These are phyloP conservation scores for Capsicum pubescens DNA, from an alignment of 257 asterid genomes.

Conservation along the genomic window DNA sequence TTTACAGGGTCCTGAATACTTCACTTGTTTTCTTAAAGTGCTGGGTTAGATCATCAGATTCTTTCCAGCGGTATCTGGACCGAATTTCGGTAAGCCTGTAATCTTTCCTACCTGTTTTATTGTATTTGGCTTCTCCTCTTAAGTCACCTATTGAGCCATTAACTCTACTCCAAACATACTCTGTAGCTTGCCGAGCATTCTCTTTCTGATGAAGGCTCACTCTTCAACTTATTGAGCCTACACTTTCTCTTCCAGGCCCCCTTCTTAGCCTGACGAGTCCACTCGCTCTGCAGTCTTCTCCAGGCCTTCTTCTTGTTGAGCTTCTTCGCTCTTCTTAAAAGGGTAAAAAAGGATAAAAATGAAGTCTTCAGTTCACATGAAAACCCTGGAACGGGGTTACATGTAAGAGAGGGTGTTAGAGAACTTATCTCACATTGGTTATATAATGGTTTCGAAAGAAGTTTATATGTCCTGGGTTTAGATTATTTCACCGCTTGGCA, in stretches of 20 bases:
- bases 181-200: slow-evolving; percentile 5
- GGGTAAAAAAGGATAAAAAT: not conserved
- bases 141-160: not conserved
- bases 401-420: not conserved
- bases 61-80: not conserved
- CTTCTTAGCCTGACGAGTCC: not conserved
- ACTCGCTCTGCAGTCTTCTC: not conserved
- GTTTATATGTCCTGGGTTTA: slow-evolving; percentile 9
- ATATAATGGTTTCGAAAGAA: slow-evolving; percentile 21
- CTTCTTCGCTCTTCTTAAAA: not conserved
- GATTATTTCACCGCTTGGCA: not conserved
- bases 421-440: slow-evolving; percentile 9
- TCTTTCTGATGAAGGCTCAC: slow-evolving; percentile 11
- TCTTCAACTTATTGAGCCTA: not conserved
- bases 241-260: slow-evolving; percentile 4
- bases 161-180: not conserved
- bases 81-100: slow-evolving; percentile 1
- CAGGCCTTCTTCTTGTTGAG: not conserved
- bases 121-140: not conserved
- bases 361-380: slow-evolving; percentile 13
- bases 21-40: not conserved
- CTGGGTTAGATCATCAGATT: not conserved
- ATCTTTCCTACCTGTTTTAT: slow-evolving; percentile 6
- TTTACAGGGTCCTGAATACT: not conserved
- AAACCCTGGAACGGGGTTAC: not conserved